Evolutionary conservation across 495 filamentous ascomycete species (phyloP), one percentile per base, ranked within the genome.

Genomic region (Amphirosellinia nigrospora): DNA sequence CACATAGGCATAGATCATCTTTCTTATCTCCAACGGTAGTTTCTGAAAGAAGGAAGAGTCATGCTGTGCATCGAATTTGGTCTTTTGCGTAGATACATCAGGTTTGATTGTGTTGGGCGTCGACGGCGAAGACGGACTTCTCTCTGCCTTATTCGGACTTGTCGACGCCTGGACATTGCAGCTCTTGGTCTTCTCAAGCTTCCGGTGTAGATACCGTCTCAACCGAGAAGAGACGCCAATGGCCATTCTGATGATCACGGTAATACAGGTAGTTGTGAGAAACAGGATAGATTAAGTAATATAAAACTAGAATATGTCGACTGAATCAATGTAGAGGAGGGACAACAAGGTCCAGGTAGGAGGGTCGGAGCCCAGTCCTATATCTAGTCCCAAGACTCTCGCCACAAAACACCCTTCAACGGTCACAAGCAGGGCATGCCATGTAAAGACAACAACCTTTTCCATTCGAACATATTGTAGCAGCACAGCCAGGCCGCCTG

Each of bases 1-100:
- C 76, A 78, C 70, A 55, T 78, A 68, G 21, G 68, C 62, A 43
- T 80, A 80, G 65, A 80, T 74, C 72, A 80, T 79, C 56, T 69
- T 76, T 19, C 78, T 69, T 5, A 80, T 75, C 64, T 79, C 78
- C 2, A 71, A 52, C n/a, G 78, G 78, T 3, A 80, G 45, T 8
- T 73, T 66, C 6, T 67, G 70, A 62, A 80, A 78, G 62, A 78
- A 76, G 3, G 70, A 61, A 53, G 72, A 73, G 10, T 39, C 38
- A 11, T 69, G 53, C 46, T 78, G 72, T 16, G 62, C 59, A 41
- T 73, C 62, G 46, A 70, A 55, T 36, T 21, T 64, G 26, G 16
- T 45, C 55, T 7, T 60, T 4, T 46, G 41, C 16, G 15, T 30
- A 15, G 66, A 43, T 26, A 45, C 34, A 21, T 21, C 52, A 15